phyloP scores from a whole-genome alignment of 1,139 yeast species.

The Yamadazyma dendronema region DNA sequence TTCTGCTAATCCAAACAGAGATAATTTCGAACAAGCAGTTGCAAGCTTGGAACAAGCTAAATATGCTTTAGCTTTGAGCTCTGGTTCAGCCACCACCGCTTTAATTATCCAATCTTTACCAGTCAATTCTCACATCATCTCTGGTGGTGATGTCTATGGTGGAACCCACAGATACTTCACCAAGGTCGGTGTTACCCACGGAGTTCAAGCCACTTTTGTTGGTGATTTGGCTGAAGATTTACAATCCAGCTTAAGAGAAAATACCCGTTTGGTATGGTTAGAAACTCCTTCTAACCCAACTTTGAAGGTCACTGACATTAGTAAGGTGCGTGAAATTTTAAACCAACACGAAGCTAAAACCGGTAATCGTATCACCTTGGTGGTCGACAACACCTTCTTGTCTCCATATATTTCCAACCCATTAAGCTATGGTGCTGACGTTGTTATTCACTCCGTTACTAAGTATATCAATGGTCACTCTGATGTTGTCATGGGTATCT shows the following conservation, averaged over 20 bases:
- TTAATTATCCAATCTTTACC: conserved; percentile 73
- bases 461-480: conserved; percentile 92
- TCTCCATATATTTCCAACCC: conserved; percentile 93
- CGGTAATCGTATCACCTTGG: conserved; percentile 53
- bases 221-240: conserved; percentile 62
- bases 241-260: conserved; percentile 51
- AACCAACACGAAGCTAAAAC: conserved; percentile 46
- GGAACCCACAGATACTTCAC: conserved; percentile 93
- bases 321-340: conserved; percentile 54
- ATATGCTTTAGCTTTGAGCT: conserved; percentile 75
- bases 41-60: conserved; percentile 80
- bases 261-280: conserved; percentile 80
- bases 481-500: conserved; percentile 85
- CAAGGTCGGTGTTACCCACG: conserved; percentile 79
- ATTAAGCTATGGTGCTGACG: conserved; percentile 77
- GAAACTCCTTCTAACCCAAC: conserved; percentile 93
- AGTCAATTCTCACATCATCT: conserved; percentile 69
- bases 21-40: conserved; percentile 74
- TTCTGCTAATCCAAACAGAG: conserved; percentile 87
- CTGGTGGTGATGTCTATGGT: conserved; percentile 89
- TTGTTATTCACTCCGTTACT: conserved; percentile 86
- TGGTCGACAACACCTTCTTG: conserved; percentile 91
- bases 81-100: conserved; percentile 88
- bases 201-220: conserved; percentile 69
- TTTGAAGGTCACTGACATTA: conserved; percentile 69